These are phyloP conservation scores for Tetramitus jugosus DNA, from an alignment of 208 protist genomes.

Conservation along the genomic window DNA sequence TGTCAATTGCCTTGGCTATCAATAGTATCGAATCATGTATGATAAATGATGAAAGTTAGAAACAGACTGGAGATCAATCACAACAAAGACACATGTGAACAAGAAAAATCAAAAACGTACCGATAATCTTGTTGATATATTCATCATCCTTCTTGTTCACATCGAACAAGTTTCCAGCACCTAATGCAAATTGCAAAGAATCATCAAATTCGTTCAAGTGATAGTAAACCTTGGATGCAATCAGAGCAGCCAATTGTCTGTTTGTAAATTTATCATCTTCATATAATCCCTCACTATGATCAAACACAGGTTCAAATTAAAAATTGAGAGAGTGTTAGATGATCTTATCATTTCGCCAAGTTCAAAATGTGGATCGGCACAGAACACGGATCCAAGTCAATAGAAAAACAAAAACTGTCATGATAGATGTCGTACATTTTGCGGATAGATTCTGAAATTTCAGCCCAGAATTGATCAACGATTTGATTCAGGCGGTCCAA, in stretches of 20 bases:
- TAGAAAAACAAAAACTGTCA: too few species aligned
- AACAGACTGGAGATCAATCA: slow-evolving; percentile 58
- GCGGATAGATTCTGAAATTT: slow-evolving; percentile 53
- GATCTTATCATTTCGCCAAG: too few species aligned
- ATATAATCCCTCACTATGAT: slow-evolving; percentile 46
- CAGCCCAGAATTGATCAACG: slow-evolving; percentile 64
- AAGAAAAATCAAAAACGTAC: too few species aligned
- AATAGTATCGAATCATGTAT: slow-evolving; percentile 26
- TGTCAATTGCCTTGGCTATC: slow-evolving; percentile 33
- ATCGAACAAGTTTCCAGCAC: slow-evolving; percentile 85
- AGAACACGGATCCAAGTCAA: too few species aligned
- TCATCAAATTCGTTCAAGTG: slow-evolving; percentile 89
- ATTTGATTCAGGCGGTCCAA: slow-evolving; percentile 50
- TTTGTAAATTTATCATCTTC: slow-evolving; percentile 53
- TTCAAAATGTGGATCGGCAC: too few species aligned
- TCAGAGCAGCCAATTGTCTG: slow-evolving; percentile 67
- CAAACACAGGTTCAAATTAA: neutral
- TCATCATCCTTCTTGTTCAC: slow-evolving; percentile 49
- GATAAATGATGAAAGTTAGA: slow-evolving; percentile 29
- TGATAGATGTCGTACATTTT: slow-evolving; percentile 51
- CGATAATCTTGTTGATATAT: slow-evolving; percentile 53
- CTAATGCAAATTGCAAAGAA: slow-evolving; percentile 85
- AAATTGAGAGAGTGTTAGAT: too few species aligned
- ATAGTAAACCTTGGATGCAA: slow-evolving; percentile 93
- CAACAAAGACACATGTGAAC: slow-evolving; percentile 84